phyloP scores from a whole-genome alignment of 176 grass and related monocot species.

The Oryza coarctata region DNA sequence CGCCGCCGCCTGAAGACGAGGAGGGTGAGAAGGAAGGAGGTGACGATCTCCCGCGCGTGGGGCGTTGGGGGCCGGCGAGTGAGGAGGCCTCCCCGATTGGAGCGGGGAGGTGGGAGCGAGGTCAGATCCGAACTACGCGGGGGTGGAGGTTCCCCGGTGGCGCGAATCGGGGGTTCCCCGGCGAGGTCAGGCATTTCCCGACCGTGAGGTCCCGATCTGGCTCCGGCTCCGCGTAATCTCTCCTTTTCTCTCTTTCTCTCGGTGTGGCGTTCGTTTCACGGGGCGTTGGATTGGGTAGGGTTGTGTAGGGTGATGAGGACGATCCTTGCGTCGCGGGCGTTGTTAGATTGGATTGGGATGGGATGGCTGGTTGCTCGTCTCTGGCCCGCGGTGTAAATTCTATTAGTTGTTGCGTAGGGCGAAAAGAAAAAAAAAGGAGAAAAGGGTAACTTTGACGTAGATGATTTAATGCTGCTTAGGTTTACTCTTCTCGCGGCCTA shows the following conservation, averaged over 20 bases:
- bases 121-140: constrained; percentile 36
- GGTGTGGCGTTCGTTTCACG: neutral
- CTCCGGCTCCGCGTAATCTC: neutral
- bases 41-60: constrained; percentile 16
- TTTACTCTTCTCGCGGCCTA: neutral
- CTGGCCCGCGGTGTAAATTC: neutral
- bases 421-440: neutral
- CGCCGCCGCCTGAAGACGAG: neutral
- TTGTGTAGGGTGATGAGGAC: neutral
- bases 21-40: neutral
- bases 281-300: neutral
- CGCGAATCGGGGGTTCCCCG: constrained; percentile 13
- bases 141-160: neutral
- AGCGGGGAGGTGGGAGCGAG: neutral
- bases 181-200: constrained; percentile 36
- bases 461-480: constrained; percentile 19
- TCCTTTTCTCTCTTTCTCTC: neutral
- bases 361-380: neutral
- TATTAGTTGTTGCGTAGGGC: neutral
- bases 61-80: neutral
- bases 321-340: neutral
- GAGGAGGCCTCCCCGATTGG: neutral
- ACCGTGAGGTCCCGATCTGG: constrained; percentile 25
- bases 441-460: neutral
- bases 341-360: neutral